Base-by-base conservation (phyloP, 495 filamentous ascomycete species). In the Platismatia glauca region DNA sequence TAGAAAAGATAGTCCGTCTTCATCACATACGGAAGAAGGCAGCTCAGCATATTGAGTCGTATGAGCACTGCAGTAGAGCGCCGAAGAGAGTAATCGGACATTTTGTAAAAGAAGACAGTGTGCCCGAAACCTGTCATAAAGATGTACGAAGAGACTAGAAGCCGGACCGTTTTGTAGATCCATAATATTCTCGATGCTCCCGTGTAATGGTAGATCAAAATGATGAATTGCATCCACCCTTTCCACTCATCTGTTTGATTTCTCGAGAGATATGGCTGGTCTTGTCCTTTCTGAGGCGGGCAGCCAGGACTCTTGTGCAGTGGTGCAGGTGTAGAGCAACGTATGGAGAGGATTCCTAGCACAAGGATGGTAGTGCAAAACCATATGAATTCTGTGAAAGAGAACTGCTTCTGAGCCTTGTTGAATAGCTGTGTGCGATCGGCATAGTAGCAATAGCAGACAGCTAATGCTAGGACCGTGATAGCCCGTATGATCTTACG, bases 201-300 rank as follows among this genome's bases (percentile, higher is more conserved):
- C 48, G 80, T 79, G 63, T 81, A 86, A 63, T 84, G 78, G 66
- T 84, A 85, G 35, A 82, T 73, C 31, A 86, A 72, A 24, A 87
- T 77, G 29, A 81, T 64, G 56, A 79, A 71, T 62, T 86, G 84
- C 82, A 86, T 82, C 77, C 82, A 79, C 20, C 84, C 84, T 73
- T 86, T 86, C 78, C 81, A 84, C 68, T 87, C 84, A 65, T 86
- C 76, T 6, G 80, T 82, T 64, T 85, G 83, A 22, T 78, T 70
- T 64, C 81, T 72, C 9, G 76, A 75, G 20, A 86, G 72, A 60
- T 80, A 83, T 22, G 65, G 60, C 29, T 72, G 67, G 27, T 70
- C 69, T 39, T 55, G 53, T 39, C 65, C 58, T 15, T 43, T 55
- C 15, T 27, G 65, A 44, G 38, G 22, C 46, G 60, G 18, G 37